Conservation (phyloP, 208 protist species). For the Endotrypanum monterogeii region DNA sequence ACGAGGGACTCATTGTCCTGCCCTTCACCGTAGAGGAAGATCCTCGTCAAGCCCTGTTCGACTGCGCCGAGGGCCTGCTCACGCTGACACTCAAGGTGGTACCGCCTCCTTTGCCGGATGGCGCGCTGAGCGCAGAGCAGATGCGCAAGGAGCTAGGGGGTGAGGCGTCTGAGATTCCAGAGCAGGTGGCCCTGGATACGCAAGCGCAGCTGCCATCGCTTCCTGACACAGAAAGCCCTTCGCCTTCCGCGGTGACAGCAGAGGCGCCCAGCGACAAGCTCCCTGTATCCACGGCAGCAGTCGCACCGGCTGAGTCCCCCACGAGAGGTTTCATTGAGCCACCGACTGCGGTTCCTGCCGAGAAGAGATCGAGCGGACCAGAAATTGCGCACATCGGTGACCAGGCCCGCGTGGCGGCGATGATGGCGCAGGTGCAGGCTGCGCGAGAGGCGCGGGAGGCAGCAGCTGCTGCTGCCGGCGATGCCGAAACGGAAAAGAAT, state of each 20-base stretch:
- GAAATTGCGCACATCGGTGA: conserved; percentile 30
- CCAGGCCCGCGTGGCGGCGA: conserved; percentile 29
- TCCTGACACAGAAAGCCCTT: neutral
- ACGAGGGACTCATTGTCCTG: conserved; percentile 66
- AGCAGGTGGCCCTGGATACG: neutral
- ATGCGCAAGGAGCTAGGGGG: conserved; percentile 28
- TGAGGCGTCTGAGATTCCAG: conserved; percentile 1
- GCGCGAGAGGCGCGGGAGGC: conserved; percentile 44
- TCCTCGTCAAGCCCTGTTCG: conserved; percentile 70
- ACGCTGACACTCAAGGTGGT: conserved; percentile 76
- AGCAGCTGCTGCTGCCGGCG: conserved; percentile 16
- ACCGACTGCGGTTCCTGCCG: neutral
- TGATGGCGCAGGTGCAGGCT: conserved; percentile 60
- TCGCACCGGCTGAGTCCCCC: neutral
- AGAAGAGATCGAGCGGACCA: neutral
- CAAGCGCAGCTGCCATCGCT: neutral
- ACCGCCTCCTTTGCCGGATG: conserved; percentile 49
- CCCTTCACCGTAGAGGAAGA: conserved; percentile 77
- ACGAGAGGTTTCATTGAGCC: neutral
- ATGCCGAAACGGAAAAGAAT: conserved; percentile 6
- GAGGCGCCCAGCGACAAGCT: neutral
- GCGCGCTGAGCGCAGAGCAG: conserved; percentile 42
- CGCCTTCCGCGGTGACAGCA: neutral
- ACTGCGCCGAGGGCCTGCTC: conserved; percentile 48
- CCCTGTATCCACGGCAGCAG: neutral